Evolutionary conservation across 129 eudicot species (phyloP).

Genomic region (Pittosporum tobira): DNA sequence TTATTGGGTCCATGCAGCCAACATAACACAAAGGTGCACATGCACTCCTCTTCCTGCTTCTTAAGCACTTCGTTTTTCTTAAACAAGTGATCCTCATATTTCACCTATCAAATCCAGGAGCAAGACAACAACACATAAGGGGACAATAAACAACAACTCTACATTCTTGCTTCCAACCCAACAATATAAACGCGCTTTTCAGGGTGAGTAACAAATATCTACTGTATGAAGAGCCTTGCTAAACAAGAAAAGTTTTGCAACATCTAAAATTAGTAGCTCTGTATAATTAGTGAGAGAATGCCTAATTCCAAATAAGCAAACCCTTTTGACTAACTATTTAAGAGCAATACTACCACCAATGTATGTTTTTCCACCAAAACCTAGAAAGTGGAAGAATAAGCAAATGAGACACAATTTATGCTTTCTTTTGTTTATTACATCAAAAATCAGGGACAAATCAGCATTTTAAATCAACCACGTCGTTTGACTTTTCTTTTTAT

Average conservation of each 20-base stretch:
- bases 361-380: neutral
- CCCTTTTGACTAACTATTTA: no score
- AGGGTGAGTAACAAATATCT: neutral
- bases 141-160: neutral
- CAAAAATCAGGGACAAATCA: no score
- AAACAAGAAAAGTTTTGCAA: neutral
- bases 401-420: neutral
- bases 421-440: no score
- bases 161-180: neutral
- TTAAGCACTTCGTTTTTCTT: constrained; percentile 29
- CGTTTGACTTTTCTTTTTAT: neutral
- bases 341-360: neutral
- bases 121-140: neutral
- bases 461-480: no score
- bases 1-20: constrained; percentile 67
- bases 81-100: constrained; percentile 35
- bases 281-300: neutral
- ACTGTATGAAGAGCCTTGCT: neutral
- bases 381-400: neutral
- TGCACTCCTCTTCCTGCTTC: constrained; percentile 49
- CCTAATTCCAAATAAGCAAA: no score
- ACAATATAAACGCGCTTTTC: neutral
- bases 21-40: constrained; percentile 44
- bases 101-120: constrained; percentile 35
- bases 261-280: neutral